Evolutionary conservation across 2,329 filamentous ascomycete genomes (phyloP).

Genomic region (Emergomyces orientalis): DNA sequence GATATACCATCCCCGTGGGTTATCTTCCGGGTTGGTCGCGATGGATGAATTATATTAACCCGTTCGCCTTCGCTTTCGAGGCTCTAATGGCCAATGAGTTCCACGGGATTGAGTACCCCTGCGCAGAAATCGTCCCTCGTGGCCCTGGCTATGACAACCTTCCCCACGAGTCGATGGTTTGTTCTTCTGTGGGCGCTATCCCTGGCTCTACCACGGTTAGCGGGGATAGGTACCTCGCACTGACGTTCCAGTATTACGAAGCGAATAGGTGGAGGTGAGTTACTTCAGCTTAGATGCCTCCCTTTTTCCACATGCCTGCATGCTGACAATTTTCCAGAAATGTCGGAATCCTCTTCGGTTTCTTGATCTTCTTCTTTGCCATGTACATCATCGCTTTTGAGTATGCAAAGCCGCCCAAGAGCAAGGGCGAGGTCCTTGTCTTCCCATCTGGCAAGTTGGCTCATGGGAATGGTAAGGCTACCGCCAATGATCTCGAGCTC

Average conservation of each 20-base stretch:
- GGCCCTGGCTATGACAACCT: conserved; percentile 28
- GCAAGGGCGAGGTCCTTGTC: conserved; percentile 2
- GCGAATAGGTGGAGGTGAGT: conserved; percentile 48
- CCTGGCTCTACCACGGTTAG: conserved; percentile 44
- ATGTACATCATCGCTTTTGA: background rate
- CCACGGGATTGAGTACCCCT: conserved; percentile 50
- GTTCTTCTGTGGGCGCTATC: conserved; percentile 50
- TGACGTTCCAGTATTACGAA: conserved; percentile 48
- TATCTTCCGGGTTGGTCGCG: conserved; percentile 74
- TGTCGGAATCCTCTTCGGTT: conserved; percentile 45
- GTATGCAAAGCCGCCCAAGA: too few relatives aligned
- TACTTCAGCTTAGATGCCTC: background rate
- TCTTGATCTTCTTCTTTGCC: background rate
- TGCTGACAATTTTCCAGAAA: background rate
- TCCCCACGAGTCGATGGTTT: conserved; percentile 39
- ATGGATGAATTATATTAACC: conserved; percentile 75
- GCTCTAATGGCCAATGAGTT: conserved; percentile 78
- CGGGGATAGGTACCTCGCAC: conserved; percentile 50
- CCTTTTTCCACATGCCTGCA: background rate
- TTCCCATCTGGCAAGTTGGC: conserved; percentile 30
- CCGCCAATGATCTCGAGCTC: background rate
- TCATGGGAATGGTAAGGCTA: background rate
- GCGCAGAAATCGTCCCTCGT: conserved; percentile 35
- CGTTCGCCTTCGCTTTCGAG: conserved; percentile 72
- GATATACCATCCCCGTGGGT: conserved; percentile 34